Evolutionary conservation across 768 basidiomycete species (phyloP).

Genomic region (Tulasnella sp.): DNA sequence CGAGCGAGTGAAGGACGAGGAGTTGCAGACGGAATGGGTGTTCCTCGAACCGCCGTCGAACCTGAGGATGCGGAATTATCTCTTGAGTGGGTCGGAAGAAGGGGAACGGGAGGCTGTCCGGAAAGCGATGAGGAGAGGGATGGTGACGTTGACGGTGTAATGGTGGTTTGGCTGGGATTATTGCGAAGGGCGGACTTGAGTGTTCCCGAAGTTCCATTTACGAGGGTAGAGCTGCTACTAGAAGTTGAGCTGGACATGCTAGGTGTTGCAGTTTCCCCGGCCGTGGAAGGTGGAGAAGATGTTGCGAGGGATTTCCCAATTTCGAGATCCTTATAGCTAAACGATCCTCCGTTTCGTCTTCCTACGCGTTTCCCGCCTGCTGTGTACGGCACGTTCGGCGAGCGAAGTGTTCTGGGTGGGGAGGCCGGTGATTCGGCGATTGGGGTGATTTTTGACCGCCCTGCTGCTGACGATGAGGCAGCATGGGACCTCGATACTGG

Average conservation of each 20-base stretch:
- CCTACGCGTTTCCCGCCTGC: conserved; percentile 45
- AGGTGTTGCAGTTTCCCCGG: conserved; percentile 27
- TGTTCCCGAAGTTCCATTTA: conserved; percentile 22
- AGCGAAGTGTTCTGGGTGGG: conserved; percentile 35
- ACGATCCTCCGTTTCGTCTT: conserved; percentile 89
- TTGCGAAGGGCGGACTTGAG: conserved; percentile 24
- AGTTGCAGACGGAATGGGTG: conserved; percentile 40
- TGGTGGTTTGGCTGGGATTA: conserved; percentile 8
- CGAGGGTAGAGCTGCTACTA: conserved; percentile 43
- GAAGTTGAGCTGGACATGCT: conserved; percentile 38
- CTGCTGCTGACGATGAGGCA: conserved; percentile 32
- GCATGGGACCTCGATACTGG: conserved; percentile 33
- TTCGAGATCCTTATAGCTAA: conserved; percentile 88
- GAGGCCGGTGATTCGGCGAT: conserved; percentile 30
- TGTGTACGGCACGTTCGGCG: background rate
- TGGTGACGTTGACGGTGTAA: conserved; percentile 38
- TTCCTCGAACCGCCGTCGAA: conserved; percentile 38
- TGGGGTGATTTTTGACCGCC: conserved; percentile 19
- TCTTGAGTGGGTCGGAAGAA: conserved; percentile 39
- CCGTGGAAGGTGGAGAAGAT: conserved; percentile 24
- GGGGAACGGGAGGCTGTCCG: conserved; percentile 38
- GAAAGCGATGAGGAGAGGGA: conserved; percentile 35
- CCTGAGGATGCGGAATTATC: conserved; percentile 19
- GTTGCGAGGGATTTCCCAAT: conserved; percentile 61
- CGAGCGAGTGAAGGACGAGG: conserved; percentile 41